Evolutionary conservation across 495 filamentous ascomycete genomes (phyloP), one percentile per base, ranked within the genome.

Genomic region (Letharia columbiana): DNA sequence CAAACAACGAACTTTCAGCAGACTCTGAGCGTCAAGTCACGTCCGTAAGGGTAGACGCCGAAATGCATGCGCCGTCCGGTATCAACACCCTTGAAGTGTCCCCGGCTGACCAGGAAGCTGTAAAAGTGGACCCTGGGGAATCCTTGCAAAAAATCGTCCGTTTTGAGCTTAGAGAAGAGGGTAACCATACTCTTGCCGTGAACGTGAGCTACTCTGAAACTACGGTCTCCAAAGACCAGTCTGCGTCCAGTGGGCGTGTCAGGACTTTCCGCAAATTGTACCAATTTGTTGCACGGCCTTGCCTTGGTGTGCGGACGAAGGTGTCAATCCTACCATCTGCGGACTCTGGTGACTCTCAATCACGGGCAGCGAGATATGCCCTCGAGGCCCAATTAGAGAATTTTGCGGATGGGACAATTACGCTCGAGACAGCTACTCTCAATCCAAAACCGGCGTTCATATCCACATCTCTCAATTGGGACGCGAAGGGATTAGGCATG

Each of bases 331-430:
- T 96, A 66, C 73, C 79, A 40, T 73, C 75, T 2, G 58, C 75
- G 58, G 77, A 79, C 47, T 71, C 79, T 8, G 73, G 78, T 2
- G 81, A 81, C 61, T 78, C 74, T 57, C 83, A 80, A 67, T 73
- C 76, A 1, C 73, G 75, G 47, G 70, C 80, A 20, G 65, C 78
- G 41, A 76, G 78, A n/a, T 83, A 79, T 70, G 86, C 87, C 62
- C 78, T 98, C 66, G 94, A 98, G 74, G 95, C 92, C 45, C 94
- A 98, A 76, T 72, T 98, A 66, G 94, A 98, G 79, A 98, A 98
- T 75, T 86, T 91, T 69, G 89, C 89, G 67, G 74, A 83, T 72
- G 72, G 76, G 18, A 63, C 71, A n/a, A 71, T 68, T n/a, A 60
- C 66, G 23, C 64, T 75, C 64, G 65, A 86, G 78, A 74, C 80